Evolutionary conservation across 345 rosid species (phyloP).

Genomic region (Hibiscus trionum): DNA sequence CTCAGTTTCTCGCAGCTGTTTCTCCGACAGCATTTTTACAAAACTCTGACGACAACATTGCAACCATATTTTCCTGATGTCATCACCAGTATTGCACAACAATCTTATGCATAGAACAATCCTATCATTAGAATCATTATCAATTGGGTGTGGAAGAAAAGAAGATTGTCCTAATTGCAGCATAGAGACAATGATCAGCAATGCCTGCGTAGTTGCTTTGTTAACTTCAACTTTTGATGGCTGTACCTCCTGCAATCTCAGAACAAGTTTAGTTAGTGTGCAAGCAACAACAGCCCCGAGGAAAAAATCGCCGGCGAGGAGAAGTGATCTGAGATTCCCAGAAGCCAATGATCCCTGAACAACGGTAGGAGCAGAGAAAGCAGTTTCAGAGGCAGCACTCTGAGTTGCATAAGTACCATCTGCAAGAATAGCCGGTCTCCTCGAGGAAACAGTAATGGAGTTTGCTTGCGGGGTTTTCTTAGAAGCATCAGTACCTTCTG

Average conservation of each 20-base stretch:
- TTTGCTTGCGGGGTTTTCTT: conserved; percentile 42
- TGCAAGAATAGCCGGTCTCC: conserved; percentile 70
- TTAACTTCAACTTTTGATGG: conserved; percentile 71
- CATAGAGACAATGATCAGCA: conserved; percentile 87
- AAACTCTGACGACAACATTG: conserved; percentile 87
- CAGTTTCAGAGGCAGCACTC: conserved; percentile 80
- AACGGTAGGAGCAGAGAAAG: conserved; percentile 57
- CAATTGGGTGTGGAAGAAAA: conserved; percentile 87
- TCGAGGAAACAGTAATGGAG: conserved; percentile 51
- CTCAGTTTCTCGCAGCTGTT: conserved; percentile 74
- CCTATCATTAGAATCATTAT: conserved; percentile 85
- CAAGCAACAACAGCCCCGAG: conserved; percentile 97
- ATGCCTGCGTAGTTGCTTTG: conserved; percentile 48
- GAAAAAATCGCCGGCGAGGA: conserved; percentile 92
- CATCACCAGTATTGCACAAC: conserved; percentile 74
- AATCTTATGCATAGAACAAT: conserved; percentile 72
- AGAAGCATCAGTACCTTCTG: conserved; percentile 45
- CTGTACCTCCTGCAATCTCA: conserved; percentile 95
- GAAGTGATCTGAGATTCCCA: conserved; percentile 83
- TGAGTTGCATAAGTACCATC: conserved; percentile 84
- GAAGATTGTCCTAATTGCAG: conserved; percentile 90
- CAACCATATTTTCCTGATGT: conserved; percentile 80
- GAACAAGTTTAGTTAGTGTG: conserved; percentile 79
- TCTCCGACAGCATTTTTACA: conserved; percentile 91
- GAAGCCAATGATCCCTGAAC: conserved; percentile 64